Percentiles rank a stretch among this genome's conserved stretches.
These are phyloP conservation scores for Ascochyta lentis DNA, from an alignment of 2,329 filamentous ascomycete species.

Conservation along the genomic window DNA sequence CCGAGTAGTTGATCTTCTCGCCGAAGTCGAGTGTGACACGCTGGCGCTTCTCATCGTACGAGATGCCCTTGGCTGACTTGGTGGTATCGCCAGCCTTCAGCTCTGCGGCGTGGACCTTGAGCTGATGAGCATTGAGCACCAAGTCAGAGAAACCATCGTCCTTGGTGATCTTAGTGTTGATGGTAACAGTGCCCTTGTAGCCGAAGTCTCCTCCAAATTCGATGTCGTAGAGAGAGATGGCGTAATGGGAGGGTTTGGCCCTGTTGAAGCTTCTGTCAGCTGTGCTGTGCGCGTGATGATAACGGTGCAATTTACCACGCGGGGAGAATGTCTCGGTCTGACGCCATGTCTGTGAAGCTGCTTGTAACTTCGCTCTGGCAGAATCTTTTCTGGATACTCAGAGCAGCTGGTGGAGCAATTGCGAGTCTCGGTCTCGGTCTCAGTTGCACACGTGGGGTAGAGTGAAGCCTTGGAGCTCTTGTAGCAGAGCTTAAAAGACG, in stretches of 20 bases:
- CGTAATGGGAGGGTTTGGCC: conserved; percentile 86
- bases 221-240: conserved; percentile 79
- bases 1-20: conserved; percentile 70
- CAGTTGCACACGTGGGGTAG: conserved; percentile 25
- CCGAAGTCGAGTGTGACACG: conserved; percentile 80
- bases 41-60: conserved; percentile 84
- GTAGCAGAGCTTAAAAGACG: conserved; percentile 27
- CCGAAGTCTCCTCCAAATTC: conserved; percentile 75
- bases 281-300: not conserved
- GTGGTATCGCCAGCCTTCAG: conserved; percentile 64
- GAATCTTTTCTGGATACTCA: conserved; percentile 33
- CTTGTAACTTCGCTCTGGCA: conserved; percentile 43
- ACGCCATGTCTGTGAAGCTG: conserved; percentile 50
- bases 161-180: conserved; percentile 75
- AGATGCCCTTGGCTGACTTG: conserved; percentile 69
- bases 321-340: conserved; percentile 56
- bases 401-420: conserved; percentile 18
- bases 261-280: conserved; percentile 48
- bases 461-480: conserved; percentile 27
- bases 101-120: conserved; percentile 75
- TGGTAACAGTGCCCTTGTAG: conserved; percentile 85
- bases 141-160: conserved; percentile 71
- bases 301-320: conserved; percentile 46
- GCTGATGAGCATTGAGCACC: conserved; percentile 82
- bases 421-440: conserved; percentile 23